Evolutionary conservation across 2,329 filamentous ascomycete genomes (phyloP).

Genomic region (Biscogniauxia mediterranea): DNA sequence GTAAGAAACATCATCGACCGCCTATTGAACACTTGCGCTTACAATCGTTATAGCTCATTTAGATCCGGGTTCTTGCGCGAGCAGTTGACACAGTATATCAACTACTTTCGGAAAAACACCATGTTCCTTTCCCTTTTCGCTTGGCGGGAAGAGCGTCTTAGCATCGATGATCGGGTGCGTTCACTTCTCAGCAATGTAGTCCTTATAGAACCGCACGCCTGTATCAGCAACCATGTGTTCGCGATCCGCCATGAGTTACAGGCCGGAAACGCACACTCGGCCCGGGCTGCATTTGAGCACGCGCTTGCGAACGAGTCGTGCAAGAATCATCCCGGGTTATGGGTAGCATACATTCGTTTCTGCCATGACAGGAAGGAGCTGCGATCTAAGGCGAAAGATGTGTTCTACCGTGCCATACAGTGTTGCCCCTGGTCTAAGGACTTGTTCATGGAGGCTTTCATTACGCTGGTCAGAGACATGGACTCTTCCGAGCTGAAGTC

Average conservation of each 20-base stretch:
- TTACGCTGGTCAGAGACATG: slow-evolving; percentile 43
- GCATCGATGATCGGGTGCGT: slow-evolving; percentile 76
- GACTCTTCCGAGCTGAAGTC: slow-evolving; percentile 47
- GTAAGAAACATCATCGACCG: slow-evolving; percentile 34
- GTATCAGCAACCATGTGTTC: slow-evolving; percentile 45
- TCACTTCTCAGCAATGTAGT: slow-evolving; percentile 57
- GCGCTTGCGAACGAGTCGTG: slow-evolving; percentile 43
- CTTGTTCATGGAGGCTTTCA: slow-evolving; percentile 53
- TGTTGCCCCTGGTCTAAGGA: slow-evolving; percentile 43
- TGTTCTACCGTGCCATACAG: slow-evolving; percentile 37
- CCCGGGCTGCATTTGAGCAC: slow-evolving; percentile 51
- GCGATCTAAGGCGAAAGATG: slow-evolving; percentile 26
- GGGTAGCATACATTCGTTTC: slow-evolving; percentile 51
- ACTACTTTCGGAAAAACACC: slow-evolving; percentile 70
- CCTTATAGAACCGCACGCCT: slow-evolving; percentile 39
- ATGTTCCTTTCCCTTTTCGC: slow-evolving; percentile 70
- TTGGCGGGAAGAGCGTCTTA: slow-evolving; percentile 70
- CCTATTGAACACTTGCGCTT: slow-evolving; percentile 7
- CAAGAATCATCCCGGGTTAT: slow-evolving; percentile 43
- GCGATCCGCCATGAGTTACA: slow-evolving; percentile 50
- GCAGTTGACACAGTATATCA: slow-evolving; percentile 59
- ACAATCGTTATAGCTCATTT: slow-evolving; percentile 52
- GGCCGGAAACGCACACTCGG: slow-evolving; percentile 48
- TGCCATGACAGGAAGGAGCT: slow-evolving; percentile 32
- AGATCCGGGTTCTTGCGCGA: slow-evolving; percentile 64